Evolutionary conservation across 1,139 yeast genomes (phyloP).

Genomic region (Taphrina betulina): DNA sequence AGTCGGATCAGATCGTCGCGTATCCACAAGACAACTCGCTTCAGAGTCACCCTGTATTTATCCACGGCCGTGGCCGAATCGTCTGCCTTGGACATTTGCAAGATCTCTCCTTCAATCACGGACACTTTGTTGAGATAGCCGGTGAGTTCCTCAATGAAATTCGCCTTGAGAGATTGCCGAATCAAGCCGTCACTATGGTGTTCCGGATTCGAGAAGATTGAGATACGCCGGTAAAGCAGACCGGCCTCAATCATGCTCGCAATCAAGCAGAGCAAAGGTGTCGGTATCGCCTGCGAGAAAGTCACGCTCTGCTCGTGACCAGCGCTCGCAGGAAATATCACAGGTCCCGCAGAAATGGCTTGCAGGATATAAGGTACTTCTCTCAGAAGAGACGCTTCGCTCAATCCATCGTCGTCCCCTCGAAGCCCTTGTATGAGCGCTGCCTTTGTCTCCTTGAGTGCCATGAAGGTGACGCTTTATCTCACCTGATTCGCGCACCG

Average conservation of each 20-base stretch:
- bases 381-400: slow-evolving; percentile 55
- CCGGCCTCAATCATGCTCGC: slow-evolving; percentile 70
- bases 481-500: no score
- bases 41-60: slow-evolving; percentile 43
- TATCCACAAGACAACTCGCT: slow-evolving; percentile 51
- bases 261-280: slow-evolving; percentile 59
- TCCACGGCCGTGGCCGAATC: slow-evolving; percentile 29
- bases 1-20: slow-evolving; percentile 56
- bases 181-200: slow-evolving; percentile 41
- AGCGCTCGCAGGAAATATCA: slow-evolving; percentile 48
- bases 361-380: slow-evolving; percentile 66
- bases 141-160: slow-evolving; percentile 55
- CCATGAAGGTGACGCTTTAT: no score
- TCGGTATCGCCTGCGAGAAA: slow-evolving; percentile 57
- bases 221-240: slow-evolving; percentile 57
- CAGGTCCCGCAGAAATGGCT: slow-evolving; percentile 67
- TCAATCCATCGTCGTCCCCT: slow-evolving; percentile 33
- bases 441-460: slow-evolving; percentile 16
- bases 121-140: slow-evolving; percentile 60
- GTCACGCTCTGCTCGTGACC: slow-evolving; percentile 43
- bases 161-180: slow-evolving; percentile 60
- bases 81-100: no score
- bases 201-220: slow-evolving; percentile 43
- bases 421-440: slow-evolving; percentile 4
- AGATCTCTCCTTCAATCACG: slow-evolving; percentile 47